These are phyloP conservation scores for Zymoseptoria brevis DNA, from an alignment of 2,329 filamentous ascomycete genomes.

Conservation along the genomic window DNA sequence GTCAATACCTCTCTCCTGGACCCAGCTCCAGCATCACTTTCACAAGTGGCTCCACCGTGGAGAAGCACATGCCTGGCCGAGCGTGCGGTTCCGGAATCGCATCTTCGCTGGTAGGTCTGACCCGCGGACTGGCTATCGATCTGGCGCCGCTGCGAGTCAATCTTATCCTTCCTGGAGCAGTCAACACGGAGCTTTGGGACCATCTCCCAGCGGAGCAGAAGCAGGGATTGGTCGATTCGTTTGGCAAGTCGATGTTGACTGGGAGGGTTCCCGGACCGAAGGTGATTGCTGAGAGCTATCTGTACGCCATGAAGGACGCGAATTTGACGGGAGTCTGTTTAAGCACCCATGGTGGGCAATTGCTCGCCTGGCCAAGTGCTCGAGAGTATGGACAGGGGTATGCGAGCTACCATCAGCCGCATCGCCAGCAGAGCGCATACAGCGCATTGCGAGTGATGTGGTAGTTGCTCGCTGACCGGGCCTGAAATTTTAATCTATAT, in stretches of 20 bases:
- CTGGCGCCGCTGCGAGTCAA: constrained; percentile 54
- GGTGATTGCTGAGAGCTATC: constrained; percentile 40
- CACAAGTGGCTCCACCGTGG: constrained; percentile 42
- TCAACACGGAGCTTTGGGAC: constrained; percentile 31
- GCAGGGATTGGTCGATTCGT: background rate
- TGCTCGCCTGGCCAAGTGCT: background rate
- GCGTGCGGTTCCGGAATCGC: constrained; percentile 38
- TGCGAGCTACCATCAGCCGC: background rate
- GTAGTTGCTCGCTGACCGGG: background rate
- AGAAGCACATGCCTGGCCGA: constrained; percentile 44
- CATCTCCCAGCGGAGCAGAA: background rate
- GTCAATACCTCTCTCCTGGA: constrained; percentile 33
- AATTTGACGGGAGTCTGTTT: constrained; percentile 39
- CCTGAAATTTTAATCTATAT: background rate
- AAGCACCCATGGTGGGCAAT: constrained; percentile 23
- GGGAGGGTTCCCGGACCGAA: constrained; percentile 30
- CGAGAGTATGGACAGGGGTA: background rate
- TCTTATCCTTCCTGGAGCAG: constrained; percentile 45
- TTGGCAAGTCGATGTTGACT: constrained; percentile 19
- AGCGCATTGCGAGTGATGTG: background rate
- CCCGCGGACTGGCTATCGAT: constrained; percentile 50
- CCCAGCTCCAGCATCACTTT: constrained; percentile 43
- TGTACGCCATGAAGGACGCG: constrained; percentile 39
- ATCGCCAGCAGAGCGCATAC: background rate
- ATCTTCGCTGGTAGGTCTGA: constrained; percentile 42